phyloP scores from a whole-genome alignment of 371 early-diverging fungal species.

The Zopfochytrium polystomum region DNA sequence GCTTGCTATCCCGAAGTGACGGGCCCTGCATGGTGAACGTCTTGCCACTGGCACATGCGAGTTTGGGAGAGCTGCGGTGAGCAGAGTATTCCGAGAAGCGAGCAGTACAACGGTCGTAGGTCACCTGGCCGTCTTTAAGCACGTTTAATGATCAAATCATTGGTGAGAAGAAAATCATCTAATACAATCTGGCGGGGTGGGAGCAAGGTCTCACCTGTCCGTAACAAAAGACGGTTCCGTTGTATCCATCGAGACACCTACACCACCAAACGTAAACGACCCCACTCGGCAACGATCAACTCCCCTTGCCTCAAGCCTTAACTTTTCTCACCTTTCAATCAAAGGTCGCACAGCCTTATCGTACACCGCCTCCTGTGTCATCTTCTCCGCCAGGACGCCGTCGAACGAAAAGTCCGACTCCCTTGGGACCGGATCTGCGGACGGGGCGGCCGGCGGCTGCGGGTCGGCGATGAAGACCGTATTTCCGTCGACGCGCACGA shows the following conservation, averaged over 20 bases:
- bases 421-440: conserved; percentile 2
- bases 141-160: too few species aligned
- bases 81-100: too few species aligned
- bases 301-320: too few species aligned
- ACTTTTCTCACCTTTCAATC: conserved; percentile 82
- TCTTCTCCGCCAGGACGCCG: conserved; percentile 70
- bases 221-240: conserved; percentile 98
- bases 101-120: too few species aligned
- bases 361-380: conserved; percentile 72
- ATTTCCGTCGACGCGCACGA: background rate
- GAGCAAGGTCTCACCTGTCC: too few species aligned
- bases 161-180: too few species aligned
- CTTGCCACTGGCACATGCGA: conserved; percentile 36
- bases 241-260: conserved; percentile 63
- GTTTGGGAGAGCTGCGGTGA: too few species aligned
- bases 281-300: too few species aligned
- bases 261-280: too few species aligned
- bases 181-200: too few species aligned
- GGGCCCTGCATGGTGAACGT: conserved; percentile 45
- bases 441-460: too few species aligned
- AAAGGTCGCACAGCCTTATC: conserved; percentile 62
- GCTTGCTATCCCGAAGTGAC: background rate
- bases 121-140: too few species aligned
- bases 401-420: conserved; percentile 79
- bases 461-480: conserved; percentile 14